Conservation (phyloP, 148 eudicot species). For the Vaccinium myrtillus region DNA sequence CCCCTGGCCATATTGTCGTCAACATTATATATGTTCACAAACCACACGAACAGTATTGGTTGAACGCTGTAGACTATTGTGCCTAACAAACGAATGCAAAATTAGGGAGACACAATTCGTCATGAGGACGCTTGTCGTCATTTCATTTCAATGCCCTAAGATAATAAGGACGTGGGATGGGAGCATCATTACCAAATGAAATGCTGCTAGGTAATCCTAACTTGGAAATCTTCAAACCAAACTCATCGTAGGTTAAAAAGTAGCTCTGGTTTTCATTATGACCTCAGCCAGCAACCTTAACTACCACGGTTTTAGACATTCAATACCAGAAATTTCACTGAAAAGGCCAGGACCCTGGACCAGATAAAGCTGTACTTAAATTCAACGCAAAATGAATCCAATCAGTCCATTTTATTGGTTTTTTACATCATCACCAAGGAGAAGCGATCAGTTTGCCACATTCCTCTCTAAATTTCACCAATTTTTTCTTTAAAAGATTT, state of each 20-base stretch:
- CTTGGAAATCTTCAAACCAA: neutral
- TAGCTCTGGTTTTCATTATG: too few relatives aligned
- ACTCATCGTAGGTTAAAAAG: neutral
- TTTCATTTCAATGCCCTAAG: neutral
- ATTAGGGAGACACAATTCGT: neutral
- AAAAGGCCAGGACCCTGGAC: neutral
- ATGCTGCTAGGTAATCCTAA: neutral
- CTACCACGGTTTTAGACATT: neutral
- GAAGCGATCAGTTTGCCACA: neutral
- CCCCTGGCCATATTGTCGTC: neutral
- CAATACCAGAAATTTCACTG: neutral
- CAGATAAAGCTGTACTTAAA: neutral
- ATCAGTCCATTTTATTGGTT: neutral
- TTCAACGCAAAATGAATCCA: neutral
- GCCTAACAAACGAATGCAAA: neutral
- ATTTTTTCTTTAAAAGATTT: neutral
- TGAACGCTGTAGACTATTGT: neutral
- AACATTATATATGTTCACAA: neutral
- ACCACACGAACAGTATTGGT: neutral
- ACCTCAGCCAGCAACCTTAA: constrained; percentile 2
- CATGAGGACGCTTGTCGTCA: neutral
- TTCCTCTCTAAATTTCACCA: neutral
- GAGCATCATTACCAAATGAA: neutral
- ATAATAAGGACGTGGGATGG: neutral
- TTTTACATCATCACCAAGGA: neutral